Conservation (phyloP, 2,329 filamentous ascomycete genomes). For the Fusarium sp. region DNA sequence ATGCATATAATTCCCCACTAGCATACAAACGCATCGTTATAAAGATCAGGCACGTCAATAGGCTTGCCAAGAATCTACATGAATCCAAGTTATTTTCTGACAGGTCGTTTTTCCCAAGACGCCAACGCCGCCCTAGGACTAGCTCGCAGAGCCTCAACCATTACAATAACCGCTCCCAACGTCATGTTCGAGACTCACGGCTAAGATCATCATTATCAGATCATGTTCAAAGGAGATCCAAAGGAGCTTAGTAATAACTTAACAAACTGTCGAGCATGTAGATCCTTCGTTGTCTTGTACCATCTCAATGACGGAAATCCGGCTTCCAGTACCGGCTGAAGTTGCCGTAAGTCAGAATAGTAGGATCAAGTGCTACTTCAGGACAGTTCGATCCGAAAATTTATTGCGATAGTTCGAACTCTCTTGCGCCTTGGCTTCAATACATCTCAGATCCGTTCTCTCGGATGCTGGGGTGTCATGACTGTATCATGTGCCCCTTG, state of each 20-base stretch:
- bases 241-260: too few species aligned
- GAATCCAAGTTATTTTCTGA: not conserved
- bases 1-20: not conserved
- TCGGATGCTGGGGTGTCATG: not conserved
- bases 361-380: too few species aligned
- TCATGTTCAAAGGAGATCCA: rapidly evolving
- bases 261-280: not conserved
- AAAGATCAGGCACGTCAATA: slow-evolving; percentile 8
- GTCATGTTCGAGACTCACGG: not conserved
- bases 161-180: not conserved
- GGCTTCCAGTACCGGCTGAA: not conserved
- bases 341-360: not conserved
- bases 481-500: not conserved
- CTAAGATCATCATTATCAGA: not conserved
- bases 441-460: not conserved
- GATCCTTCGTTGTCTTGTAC: not conserved
- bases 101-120: not conserved
- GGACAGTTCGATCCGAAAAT: not conserved
- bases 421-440: rapidly evolving
- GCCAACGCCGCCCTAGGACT: not conserved
- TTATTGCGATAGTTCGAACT: not conserved
- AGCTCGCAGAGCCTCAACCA: not conserved
- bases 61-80: not conserved
- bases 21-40: not conserved
- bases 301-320: not conserved